Percentiles rank a stretch among this genome's conserved stretches.
phyloP scores from a whole-genome alignment of 1,284 basidiomycete species.

The Meripilus lineatus region DNA sequence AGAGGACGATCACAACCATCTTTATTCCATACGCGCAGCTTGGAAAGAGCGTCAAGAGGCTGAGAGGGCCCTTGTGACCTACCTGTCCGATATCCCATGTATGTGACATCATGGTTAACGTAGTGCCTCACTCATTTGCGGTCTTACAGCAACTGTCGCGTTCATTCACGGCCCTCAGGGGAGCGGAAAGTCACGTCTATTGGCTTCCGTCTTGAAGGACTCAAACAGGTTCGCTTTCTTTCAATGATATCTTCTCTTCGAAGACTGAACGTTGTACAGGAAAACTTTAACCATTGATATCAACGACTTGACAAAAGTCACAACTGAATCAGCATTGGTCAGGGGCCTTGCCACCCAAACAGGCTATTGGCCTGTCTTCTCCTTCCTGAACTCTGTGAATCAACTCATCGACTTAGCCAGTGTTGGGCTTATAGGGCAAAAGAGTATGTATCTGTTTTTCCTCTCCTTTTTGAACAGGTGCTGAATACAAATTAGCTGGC shows the following conservation, averaged over 20 bases:
- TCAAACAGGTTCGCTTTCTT: slow-evolving; percentile 45
- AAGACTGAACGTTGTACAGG: slow-evolving; percentile 33
- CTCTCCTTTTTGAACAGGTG: background rate
- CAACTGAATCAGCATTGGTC: slow-evolving; percentile 71
- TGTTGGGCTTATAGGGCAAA: slow-evolving; percentile 92
- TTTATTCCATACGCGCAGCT: slow-evolving; percentile 36
- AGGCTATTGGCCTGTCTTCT: slow-evolving; percentile 90
- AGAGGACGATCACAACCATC: slow-evolving; percentile 7
- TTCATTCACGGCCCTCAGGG: slow-evolving; percentile 92
- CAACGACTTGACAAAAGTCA: slow-evolving; percentile 65
- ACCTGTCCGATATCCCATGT: slow-evolving; percentile 75
- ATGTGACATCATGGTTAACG: slow-evolving; percentile 15
- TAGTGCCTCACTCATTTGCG: slow-evolving; percentile 1
- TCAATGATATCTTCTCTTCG: background rate
- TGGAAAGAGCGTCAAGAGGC: slow-evolving; percentile 87
- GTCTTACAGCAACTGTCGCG: slow-evolving; percentile 51
- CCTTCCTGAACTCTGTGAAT: slow-evolving; percentile 82
- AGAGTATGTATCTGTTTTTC: slow-evolving; percentile 46
- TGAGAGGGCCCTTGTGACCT: slow-evolving; percentile 60
- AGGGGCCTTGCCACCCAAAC: slow-evolving; percentile 73
- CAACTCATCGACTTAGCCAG: slow-evolving; percentile 90
- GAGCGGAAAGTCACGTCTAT: slow-evolving; percentile 79
- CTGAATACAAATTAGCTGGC: slow-evolving; percentile 52
- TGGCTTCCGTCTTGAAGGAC: slow-evolving; percentile 58
- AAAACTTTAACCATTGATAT: slow-evolving; percentile 81